Evolutionary conservation across 2,329 filamentous ascomycete genomes (phyloP).

Genomic region (Trichoderma brevicompactum): DNA sequence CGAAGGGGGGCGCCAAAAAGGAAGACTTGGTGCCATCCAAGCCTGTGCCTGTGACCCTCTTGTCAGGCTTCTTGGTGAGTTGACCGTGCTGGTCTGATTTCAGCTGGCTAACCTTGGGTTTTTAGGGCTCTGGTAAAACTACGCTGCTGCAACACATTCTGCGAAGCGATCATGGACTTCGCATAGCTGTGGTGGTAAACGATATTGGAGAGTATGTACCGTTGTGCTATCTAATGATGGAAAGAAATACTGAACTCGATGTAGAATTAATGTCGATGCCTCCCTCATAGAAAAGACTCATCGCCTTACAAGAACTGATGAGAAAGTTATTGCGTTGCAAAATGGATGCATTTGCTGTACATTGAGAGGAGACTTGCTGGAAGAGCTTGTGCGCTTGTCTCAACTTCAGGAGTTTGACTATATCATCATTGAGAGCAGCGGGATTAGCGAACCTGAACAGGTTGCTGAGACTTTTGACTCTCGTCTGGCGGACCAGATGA

Average conservation of each 20-base stretch:
- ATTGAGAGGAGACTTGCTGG: constrained; percentile 69
- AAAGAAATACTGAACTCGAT: neutral
- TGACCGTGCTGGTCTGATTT: neutral
- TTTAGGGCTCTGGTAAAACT: constrained; percentile 70
- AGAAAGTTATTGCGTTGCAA: constrained; percentile 69
- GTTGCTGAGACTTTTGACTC: constrained; percentile 74
- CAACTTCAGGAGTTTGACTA: constrained; percentile 70
- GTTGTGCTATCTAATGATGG: neutral
- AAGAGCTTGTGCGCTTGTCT: constrained; percentile 68
- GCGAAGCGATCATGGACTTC: constrained; percentile 66
- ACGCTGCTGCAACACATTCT: constrained; percentile 72
- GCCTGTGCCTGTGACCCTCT: constrained; percentile 42
- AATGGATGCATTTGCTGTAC: constrained; percentile 81
- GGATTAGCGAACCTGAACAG: constrained; percentile 74
- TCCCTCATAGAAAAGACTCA: constrained; percentile 61
- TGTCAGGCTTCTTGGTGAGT: constrained; percentile 43
- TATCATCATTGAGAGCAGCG: constrained; percentile 71
- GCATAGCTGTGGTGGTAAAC: constrained; percentile 74
- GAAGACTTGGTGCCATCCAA: constrained; percentile 29
- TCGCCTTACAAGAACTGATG: constrained; percentile 60
- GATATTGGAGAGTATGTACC: constrained; percentile 64
- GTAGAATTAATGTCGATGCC: constrained; percentile 68
- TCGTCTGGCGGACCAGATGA: constrained; percentile 55
- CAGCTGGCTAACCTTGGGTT: neutral
- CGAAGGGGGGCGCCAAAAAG: neutral